These are phyloP conservation scores for Escallonia rubra DNA, from an alignment of 129 eudicot species.

Conservation along the genomic window DNA sequence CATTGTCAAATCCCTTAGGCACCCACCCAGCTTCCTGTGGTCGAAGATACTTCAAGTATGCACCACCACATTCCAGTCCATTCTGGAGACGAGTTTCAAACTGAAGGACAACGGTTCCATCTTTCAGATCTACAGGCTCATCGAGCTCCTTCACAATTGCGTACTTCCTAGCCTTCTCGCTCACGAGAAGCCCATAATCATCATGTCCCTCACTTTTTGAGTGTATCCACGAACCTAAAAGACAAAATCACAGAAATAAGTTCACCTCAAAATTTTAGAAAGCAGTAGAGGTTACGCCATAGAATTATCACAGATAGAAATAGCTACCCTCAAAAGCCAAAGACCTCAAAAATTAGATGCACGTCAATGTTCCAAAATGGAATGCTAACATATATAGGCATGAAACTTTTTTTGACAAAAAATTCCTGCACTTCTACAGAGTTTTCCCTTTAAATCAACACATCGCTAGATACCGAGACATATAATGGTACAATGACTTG, in stretches of 20 bases:
- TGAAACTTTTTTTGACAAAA: too few relatives aligned
- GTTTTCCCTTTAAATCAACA: too few relatives aligned
- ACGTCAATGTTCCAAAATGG: not conserved
- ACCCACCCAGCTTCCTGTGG: conserved; percentile 91
- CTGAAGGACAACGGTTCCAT: conserved; percentile 65
- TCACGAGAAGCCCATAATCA: conserved; percentile 89
- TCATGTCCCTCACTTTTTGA: conserved; percentile 92
- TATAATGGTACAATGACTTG: too few relatives aligned
- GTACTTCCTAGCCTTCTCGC: conserved; percentile 77
- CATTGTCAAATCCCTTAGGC: conserved; percentile 73
- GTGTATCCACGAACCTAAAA: conserved; percentile 88
- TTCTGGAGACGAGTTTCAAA: conserved; percentile 82
- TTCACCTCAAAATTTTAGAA: not conserved
- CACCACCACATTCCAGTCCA: conserved; percentile 97
- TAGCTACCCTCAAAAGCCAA: not conserved
- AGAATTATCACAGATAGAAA: not conserved
- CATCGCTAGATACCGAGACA: too few relatives aligned
- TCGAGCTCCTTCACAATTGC: conserved; percentile 86
- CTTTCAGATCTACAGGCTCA: conserved; percentile 52
- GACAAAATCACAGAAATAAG: not conserved
- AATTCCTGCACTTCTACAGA: too few relatives aligned
- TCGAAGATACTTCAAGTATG: conserved; percentile 82
- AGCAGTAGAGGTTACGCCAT: not conserved
- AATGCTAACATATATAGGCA: not conserved
- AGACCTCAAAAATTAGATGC: not conserved